Base-by-base conservation (phyloP, 2,329 filamentous ascomycete genomes). In the Pyrenochaeta sp. region DNA sequence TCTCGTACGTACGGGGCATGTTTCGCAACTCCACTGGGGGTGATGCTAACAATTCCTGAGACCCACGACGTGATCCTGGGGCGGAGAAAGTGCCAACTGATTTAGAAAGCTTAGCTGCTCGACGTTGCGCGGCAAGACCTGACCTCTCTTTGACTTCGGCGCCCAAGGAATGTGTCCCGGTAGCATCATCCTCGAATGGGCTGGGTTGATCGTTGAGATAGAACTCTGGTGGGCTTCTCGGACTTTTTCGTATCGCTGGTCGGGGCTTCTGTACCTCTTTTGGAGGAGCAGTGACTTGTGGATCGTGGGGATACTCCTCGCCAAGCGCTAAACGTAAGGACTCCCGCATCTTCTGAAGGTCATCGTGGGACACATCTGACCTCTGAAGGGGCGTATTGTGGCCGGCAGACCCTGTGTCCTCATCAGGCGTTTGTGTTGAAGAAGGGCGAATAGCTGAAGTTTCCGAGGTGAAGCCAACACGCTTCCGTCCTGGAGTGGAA, bases 51-150 rank as follows among this genome's bases (percentile, higher is more conserved):
- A 68, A 46, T 25, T 77, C 76, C n/a, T 61, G 60, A 1, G 76
- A 78, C 50, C 69, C 73, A 8, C 74, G 66, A n/a, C 76, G 72
- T 28, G 75, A 77, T 12, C 64, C 61, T 46, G 75, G 72, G 10
- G 73, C 72, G 13, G 74, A 76, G 53, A 73, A 74, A 5, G 74
- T 76, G 4, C 75, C 76, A 30, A 78, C 71, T 6, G 68, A 72
- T 54, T 69, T 72, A 12, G 76, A 75, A 6, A 78, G 58, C 52
- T 69, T 70, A 40, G 70, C 68, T 13, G 76, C 76, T 28, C 75
- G 71, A 44, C 72, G 66, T 40, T 74, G 73, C 9, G 76, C 76
- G 27, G 65, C 74, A 25, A 75, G 65, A 2, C 73, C 74, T 15
- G 76, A 78, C 28, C 69, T 64, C 48, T 69, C 68, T 54, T 77